These are phyloP conservation scores for Lentinula raphanica DNA, from an alignment of 768 basidiomycete genomes.

Conservation along the genomic window DNA sequence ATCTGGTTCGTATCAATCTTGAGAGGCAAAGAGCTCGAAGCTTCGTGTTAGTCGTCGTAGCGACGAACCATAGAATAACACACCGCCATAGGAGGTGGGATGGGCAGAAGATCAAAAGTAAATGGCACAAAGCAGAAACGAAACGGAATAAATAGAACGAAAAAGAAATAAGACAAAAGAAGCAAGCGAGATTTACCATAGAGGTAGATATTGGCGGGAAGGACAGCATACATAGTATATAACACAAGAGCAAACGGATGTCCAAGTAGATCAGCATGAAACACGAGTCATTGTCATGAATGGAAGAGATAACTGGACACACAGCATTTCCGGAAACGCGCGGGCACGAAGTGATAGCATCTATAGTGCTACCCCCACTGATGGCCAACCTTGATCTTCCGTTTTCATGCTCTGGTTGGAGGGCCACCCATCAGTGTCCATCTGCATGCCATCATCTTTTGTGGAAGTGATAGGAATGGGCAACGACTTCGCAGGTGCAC, in stretches of 20 bases:
- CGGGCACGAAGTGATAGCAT: neutral
- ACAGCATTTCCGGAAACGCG: neutral
- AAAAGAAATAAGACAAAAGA: neutral
- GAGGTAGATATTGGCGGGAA: neutral
- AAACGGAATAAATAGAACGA: neutral
- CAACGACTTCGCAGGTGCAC: conserved; percentile 2
- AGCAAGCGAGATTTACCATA: neutral
- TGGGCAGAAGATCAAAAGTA: too few relatives aligned
- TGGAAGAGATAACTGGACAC: neutral
- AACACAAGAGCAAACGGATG: neutral
- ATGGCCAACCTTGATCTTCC: conserved; percentile 2
- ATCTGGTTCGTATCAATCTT: neutral
- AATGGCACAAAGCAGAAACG: neutral
- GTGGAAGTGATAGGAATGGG: conserved; percentile 4
- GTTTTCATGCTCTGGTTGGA: neutral
- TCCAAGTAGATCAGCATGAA: neutral
- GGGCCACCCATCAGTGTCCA: conserved; percentile 3
- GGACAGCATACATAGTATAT: neutral
- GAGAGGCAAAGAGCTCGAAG: neutral
- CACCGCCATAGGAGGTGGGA: too few relatives aligned
- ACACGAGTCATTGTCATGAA: neutral
- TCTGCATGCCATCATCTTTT: neutral
- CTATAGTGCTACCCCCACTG: conserved; percentile 1
- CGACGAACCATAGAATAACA: neutral
- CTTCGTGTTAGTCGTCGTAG: neutral